Base-by-base conservation (phyloP, 768 basidiomycete genomes). In the Coprinopsis sp. region DNA sequence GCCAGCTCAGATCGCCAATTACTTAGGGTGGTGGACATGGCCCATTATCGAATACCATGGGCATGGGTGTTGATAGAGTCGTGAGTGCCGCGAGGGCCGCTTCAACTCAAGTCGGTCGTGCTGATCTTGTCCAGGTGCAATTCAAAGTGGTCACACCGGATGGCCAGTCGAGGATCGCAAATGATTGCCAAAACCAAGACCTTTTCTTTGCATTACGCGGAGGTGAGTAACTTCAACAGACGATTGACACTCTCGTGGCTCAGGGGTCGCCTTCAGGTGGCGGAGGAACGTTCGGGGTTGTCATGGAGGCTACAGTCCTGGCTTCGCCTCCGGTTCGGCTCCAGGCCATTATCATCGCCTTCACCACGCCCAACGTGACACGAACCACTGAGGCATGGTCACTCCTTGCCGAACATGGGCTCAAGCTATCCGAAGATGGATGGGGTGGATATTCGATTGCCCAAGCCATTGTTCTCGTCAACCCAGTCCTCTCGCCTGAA, bases 141-240 rank as follows among this genome's bases (percentile, higher is more conserved):
- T 61, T 56, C 57, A 57, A 63, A 30, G 52, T 63, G 13, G 72
- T 76, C 6, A 74, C 73, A 0, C 70, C 75, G 1, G 69, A 72
- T 50, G 75, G 73, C 13, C 27, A 58, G n/a, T 54, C 60, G 46
- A 64, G 66, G 19, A 64, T 64, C 6, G 73, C 63, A 11, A 76
- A 74, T 53, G 61, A 58, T 3, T 65, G 64, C 51, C 69, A 72
- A 49, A 70, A 75, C 43, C 18, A 51, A 3, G 73, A 77, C 51
- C 60, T 76, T 1, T 74, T 73, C 58, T 76, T 63, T 50, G 74
- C 73, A 0, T 56, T 76, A 7, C 68, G 74, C 23, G 74, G 74
- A 4, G 74, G 73, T 51, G 39, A 4, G 50, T 36, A 22, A 7
- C 22, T 43, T 23, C 8, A 19, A 18, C 0, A 31, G 19, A 21